Conservation (phyloP, 352 stramenopile species). For the Globisporangium camurandrum region DNA sequence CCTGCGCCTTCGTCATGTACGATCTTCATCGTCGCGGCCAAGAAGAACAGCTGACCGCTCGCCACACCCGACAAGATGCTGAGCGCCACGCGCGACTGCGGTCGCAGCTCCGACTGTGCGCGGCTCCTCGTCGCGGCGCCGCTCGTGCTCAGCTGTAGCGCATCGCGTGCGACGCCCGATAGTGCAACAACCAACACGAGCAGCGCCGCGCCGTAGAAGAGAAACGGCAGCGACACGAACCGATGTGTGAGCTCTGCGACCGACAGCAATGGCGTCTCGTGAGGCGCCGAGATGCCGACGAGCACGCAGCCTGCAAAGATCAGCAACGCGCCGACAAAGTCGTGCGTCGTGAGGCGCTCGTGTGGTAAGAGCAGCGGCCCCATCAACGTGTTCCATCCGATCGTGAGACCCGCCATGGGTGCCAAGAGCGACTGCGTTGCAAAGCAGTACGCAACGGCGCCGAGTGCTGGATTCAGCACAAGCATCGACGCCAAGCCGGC, state of each 20-base stretch:
- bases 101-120: slow-evolving; percentile 22
- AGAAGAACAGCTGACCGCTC: slow-evolving; percentile 75
- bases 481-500: slow-evolving; percentile 63
- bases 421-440: slow-evolving; percentile 72
- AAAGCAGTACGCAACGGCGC: slow-evolving; percentile 63
- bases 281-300: slow-evolving; percentile 59
- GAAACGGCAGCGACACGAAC: slow-evolving; percentile 57
- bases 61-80: slow-evolving; percentile 62
- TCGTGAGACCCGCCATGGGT: slow-evolving; percentile 76
- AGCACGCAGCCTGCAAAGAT: slow-evolving; percentile 77
- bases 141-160: slow-evolving; percentile 31
- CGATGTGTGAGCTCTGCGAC: slow-evolving; percentile 42
- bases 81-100: slow-evolving; percentile 40
- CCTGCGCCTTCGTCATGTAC: slow-evolving; percentile 42
- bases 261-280: slow-evolving; percentile 50
- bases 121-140: slow-evolving; percentile 19
- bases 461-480: slow-evolving; percentile 63
- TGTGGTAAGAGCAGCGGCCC: slow-evolving; percentile 60
- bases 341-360: slow-evolving; percentile 61
- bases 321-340: slow-evolving; percentile 64
- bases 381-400: slow-evolving; percentile 79
- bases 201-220: slow-evolving; percentile 44
- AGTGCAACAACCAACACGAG: slow-evolving; percentile 39
- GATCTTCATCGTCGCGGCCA: slow-evolving; percentile 56
- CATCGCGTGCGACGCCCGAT: slow-evolving; percentile 41